Percentiles rank a stretch among this genome's conserved stretches.
Conservation (phyloP, 2,329 filamentous ascomycete species). For the Byssoonygena ceratinophila region DNA sequence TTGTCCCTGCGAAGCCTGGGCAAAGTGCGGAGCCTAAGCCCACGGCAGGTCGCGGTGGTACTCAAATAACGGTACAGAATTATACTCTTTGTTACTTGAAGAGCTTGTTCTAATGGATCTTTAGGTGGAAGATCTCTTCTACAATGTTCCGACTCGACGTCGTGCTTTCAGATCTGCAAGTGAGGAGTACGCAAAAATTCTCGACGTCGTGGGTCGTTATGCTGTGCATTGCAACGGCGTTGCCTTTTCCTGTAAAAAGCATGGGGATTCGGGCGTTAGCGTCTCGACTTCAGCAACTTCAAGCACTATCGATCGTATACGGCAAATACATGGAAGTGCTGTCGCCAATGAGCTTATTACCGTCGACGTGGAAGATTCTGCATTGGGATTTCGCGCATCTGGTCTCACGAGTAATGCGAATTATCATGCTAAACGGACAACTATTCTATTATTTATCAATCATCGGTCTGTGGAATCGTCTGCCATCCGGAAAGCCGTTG, state of each 20-base stretch:
- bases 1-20: constrained; percentile 75
- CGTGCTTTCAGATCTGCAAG: constrained; percentile 81
- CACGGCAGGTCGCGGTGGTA: constrained; percentile 76
- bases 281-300: constrained; percentile 68
- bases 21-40: constrained; percentile 77
- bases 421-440: constrained; percentile 83
- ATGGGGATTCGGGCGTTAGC: constrained; percentile 73
- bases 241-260: constrained; percentile 92
- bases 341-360: constrained; percentile 82
- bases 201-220: constrained; percentile 88
- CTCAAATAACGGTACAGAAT: constrained; percentile 67
- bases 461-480: constrained; percentile 86
- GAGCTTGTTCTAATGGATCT: neutral
- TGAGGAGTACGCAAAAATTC: constrained; percentile 95
- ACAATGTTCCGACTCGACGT: constrained; percentile 81
- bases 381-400: constrained; percentile 72
- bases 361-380: constrained; percentile 59
- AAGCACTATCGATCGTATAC: constrained; percentile 68
- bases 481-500: constrained; percentile 75
- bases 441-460: constrained; percentile 87
- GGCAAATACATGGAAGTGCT: constrained; percentile 72
- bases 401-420: constrained; percentile 88
- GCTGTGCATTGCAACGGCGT: constrained; percentile 86
- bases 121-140: constrained; percentile 85
- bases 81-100: neutral